Evolutionary conservation across 1,139 yeast species (phyloP).

Genomic region (Geotrichum macrosporum): DNA sequence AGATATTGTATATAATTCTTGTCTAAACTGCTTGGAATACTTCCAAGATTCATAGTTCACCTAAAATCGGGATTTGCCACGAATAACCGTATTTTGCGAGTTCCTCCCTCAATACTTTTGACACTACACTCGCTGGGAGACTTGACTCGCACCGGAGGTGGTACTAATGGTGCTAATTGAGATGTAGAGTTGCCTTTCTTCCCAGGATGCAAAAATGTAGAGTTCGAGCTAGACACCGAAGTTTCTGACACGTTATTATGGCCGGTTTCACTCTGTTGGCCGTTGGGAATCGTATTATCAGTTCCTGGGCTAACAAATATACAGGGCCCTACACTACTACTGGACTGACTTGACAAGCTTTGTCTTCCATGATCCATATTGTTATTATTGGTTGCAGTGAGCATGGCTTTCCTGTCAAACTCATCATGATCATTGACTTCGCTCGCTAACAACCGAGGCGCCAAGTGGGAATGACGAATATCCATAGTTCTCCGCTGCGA

Average conservation of each 20-base stretch:
- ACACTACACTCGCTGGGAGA: conserved; percentile 1
- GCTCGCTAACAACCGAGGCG: conserved; percentile 69
- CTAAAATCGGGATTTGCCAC: conserved; percentile 17
- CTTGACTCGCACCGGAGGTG: no score
- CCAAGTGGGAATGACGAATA: conserved; percentile 68
- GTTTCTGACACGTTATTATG: no score
- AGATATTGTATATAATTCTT: no score
- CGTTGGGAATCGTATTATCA: no score
- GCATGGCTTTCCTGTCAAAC: not conserved
- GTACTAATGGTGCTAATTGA: no score
- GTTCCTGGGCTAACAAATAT: not conserved
- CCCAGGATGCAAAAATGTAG: no score
- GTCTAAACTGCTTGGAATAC: not conserved
- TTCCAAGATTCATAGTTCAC: not conserved
- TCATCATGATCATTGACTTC: conserved; percentile 59
- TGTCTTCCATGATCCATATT: not conserved
- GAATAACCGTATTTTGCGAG: conserved; percentile 12
- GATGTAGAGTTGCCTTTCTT: no score
- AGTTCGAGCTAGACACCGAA: no score
- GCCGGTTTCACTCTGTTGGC: no score
- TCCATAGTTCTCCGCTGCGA: conserved; percentile 41
- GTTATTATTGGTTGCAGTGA: conserved; percentile 1
- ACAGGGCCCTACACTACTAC: not conserved
- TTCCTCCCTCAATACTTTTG: conserved; percentile 5
- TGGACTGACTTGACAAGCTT: not conserved